Evolutionary conservation across 169 alveolate genomes (phyloP).

Genomic region (Eimeria necatrix): DNA sequence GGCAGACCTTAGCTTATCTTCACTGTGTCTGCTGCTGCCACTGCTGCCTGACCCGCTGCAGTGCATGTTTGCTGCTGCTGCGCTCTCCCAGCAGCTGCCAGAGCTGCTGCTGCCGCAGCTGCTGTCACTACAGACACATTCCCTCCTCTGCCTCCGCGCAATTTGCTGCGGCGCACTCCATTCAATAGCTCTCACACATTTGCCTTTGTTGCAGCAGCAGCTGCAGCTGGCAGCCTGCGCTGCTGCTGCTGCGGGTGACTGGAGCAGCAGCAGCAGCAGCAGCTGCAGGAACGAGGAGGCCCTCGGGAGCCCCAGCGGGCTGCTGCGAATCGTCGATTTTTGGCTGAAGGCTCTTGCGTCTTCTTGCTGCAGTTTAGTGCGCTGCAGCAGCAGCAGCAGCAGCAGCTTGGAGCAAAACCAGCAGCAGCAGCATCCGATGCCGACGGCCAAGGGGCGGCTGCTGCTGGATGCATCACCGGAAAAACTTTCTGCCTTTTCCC

Average conservation of each 20-base stretch:
- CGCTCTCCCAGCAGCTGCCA: background rate
- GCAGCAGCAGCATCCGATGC: background rate
- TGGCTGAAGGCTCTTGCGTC: slow-evolving; percentile 16
- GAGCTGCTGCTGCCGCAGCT: slow-evolving; percentile 39
- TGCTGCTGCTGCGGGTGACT: background rate
- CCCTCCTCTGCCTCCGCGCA: background rate
- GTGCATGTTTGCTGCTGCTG: slow-evolving; percentile 37
- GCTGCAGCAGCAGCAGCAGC: slow-evolving; percentile 40
- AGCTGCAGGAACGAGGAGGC: background rate
- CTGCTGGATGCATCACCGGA: background rate
- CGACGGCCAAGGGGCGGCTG: background rate
- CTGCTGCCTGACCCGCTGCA: slow-evolving; percentile 14
- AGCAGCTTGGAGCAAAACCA: background rate
- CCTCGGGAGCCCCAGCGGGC: background rate
- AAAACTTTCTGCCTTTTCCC: background rate
- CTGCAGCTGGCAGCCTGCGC: background rate
- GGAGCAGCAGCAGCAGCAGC: slow-evolving; percentile 13
- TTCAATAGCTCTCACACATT: background rate
- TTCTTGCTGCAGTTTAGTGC: background rate
- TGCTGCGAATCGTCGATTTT: slow-evolving; percentile 12
- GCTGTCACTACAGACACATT: slow-evolving; percentile 33
- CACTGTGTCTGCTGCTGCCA: slow-evolving; percentile 44
- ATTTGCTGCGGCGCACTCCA: background rate
- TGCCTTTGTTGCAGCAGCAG: slow-evolving; percentile 15
- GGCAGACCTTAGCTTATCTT: background rate